Evolutionary conservation across 2,329 filamentous ascomycete genomes (phyloP).

Genomic region (Cercospora janseana): DNA sequence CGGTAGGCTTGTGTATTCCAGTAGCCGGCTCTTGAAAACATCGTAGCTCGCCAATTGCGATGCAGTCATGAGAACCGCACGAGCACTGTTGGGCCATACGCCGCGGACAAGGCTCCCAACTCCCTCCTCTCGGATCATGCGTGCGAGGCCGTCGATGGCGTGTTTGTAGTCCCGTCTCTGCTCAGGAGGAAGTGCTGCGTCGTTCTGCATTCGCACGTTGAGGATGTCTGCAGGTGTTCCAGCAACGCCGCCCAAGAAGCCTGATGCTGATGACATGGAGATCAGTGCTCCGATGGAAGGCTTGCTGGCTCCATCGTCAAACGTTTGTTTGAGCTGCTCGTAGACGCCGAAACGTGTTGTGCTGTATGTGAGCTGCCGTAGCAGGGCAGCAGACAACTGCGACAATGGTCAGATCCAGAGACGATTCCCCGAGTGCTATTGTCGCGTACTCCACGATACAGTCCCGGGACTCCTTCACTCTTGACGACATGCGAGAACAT

Average conservation of each 20-base stretch:
- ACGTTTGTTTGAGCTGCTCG: constrained; percentile 79
- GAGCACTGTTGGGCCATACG: constrained; percentile 75
- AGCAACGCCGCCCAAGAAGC: constrained; percentile 81
- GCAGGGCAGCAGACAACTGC: constrained; percentile 79
- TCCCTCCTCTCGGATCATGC: constrained; percentile 87
- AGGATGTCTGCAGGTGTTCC: constrained; percentile 95
- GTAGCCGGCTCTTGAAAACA: constrained; percentile 69
- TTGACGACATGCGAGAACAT: constrained; percentile 81
- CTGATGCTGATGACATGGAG: constrained; percentile 76
- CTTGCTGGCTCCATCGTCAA: constrained; percentile 51
- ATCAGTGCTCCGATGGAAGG: constrained; percentile 72
- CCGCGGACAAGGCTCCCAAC: constrained; percentile 73
- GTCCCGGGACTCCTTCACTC: constrained; percentile 70
- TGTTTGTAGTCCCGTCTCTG: constrained; percentile 85
- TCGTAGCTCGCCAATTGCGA: constrained; percentile 83
- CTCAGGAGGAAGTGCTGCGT: constrained; percentile 68
- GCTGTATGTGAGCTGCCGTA: constrained; percentile 90
- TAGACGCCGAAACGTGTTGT: constrained; percentile 96
- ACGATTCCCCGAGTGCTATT: not conserved
- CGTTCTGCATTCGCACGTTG: constrained; percentile 98
- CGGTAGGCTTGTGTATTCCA: constrained; percentile 62
- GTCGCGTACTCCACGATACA: constrained; percentile 73
- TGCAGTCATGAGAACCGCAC: constrained; percentile 85
- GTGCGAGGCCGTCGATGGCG: constrained; percentile 78
- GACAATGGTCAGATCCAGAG: constrained; percentile 7